Conservation (phyloP, 345 rosid species). For the Eucalyptus regnans region DNA sequence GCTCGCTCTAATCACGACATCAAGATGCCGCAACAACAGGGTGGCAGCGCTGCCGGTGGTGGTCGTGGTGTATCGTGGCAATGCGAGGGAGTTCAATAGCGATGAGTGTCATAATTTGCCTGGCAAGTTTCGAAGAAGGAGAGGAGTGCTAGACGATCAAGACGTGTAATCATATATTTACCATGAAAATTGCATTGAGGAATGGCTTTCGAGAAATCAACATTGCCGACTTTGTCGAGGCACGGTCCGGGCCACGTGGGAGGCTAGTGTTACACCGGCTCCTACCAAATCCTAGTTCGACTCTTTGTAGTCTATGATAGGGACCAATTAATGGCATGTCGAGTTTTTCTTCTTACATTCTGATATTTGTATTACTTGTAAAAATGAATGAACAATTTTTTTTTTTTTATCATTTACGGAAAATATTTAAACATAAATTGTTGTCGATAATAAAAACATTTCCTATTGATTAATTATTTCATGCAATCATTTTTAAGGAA, state of each 20-base stretch:
- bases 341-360: too few relatives aligned
- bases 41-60: too few relatives aligned
- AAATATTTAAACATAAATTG: too few relatives aligned
- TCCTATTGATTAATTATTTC: too few relatives aligned
- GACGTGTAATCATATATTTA: neutral
- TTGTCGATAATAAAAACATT: too few relatives aligned
- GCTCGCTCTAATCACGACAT: neutral
- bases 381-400: too few relatives aligned
- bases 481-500: too few relatives aligned
- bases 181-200: neutral
- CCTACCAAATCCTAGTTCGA: too few relatives aligned
- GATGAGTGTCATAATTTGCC: neutral
- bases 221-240: neutral
- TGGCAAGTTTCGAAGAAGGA: neutral
- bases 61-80: neutral
- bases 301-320: too few relatives aligned
- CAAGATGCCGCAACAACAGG: neutral
- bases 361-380: too few relatives aligned
- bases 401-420: too few relatives aligned
- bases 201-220: neutral
- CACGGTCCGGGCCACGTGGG: accelerated
- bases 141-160: neutral
- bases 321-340: too few relatives aligned
- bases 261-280: neutral
- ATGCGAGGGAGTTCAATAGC: neutral